Percentiles rank a stretch among this genome's conserved stretches.
phyloP scores from a whole-genome alignment of 2,329 filamentous ascomycete species.

The Cladosporium sp. region DNA sequence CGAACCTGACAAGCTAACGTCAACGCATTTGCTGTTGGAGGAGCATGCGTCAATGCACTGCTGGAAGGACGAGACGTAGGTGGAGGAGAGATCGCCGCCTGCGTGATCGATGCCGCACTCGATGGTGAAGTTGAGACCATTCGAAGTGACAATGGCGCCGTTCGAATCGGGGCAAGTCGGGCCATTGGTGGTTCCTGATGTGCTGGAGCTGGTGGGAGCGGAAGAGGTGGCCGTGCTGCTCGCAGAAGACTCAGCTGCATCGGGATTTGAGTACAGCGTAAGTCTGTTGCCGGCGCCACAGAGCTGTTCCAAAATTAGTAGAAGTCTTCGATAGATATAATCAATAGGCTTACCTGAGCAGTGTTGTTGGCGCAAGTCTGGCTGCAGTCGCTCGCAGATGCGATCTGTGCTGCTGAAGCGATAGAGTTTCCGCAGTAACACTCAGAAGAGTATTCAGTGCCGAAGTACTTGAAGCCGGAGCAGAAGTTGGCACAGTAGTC shows the following conservation, averaged over 20 bases:
- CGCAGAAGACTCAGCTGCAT: conserved; percentile 16
- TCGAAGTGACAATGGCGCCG: conserved; percentile 16
- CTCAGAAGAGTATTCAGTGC: conserved; percentile 35
- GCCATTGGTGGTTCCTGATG: conserved; percentile 9
- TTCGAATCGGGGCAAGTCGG: conserved; percentile 20
- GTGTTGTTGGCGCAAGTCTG: conserved; percentile 26
- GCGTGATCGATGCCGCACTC: conserved; percentile 31
- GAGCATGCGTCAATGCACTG: conserved; percentile 25
- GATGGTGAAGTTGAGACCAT: conserved; percentile 22
- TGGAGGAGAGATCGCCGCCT: conserved; percentile 26
- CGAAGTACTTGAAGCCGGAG: conserved; percentile 35
- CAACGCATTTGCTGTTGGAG: conserved; percentile 20
- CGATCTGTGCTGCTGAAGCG: conserved; percentile 14
- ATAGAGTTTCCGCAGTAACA: conserved; percentile 33
- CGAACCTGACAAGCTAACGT: conserved; percentile 22
- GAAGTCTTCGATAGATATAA: too few species aligned
- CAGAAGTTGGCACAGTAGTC: conserved; percentile 36
- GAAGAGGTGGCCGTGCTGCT: conserved; percentile 9
- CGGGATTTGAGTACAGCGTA: conserved; percentile 25
- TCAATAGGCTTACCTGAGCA: too few species aligned
- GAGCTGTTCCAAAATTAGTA: conserved; percentile 17
- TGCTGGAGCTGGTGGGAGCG: conserved; percentile 11
- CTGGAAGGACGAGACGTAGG: conserved; percentile 20
- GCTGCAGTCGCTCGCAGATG: conserved; percentile 22
- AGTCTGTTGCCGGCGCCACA: conserved; percentile 28